phyloP scores from a whole-genome alignment of 2,329 filamentous ascomycete genomes.

The Ophiostoma australiae region DNA sequence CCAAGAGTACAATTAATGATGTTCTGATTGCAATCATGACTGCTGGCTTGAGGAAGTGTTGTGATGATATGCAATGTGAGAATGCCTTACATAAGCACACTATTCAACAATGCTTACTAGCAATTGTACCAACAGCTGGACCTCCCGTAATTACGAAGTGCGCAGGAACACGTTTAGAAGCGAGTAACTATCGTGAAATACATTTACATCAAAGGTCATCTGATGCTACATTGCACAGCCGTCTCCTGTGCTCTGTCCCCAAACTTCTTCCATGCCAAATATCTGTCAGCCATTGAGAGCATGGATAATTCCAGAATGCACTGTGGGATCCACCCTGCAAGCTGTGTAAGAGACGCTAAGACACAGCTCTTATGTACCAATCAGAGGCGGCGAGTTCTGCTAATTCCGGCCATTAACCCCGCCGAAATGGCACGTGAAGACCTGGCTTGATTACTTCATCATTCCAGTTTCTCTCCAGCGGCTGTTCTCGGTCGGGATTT shows the following conservation, averaged over 20 bases:
- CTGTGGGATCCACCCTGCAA: neutral
- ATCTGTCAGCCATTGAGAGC: constrained; percentile 4
- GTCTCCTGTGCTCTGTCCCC: neutral
- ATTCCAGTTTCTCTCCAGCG: neutral
- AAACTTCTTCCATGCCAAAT: neutral
- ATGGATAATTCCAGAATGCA: constrained; percentile 17
- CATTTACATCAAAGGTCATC: neutral
- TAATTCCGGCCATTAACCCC: constrained; percentile 20
- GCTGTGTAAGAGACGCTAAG: neutral
- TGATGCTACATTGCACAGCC: neutral
- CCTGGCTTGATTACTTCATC: neutral
- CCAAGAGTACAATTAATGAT: constrained; percentile 11
- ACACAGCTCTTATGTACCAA: neutral
- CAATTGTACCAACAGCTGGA: neutral
- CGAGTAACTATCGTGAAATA: neutral
- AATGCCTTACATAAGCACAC: neutral
- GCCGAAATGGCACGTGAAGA: constrained; percentile 19
- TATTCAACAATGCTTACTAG: neutral
- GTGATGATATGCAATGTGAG: neutral
- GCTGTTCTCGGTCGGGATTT: neutral
- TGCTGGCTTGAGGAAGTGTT: neutral
- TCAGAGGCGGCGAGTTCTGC: neutral
- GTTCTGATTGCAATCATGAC: neutral
- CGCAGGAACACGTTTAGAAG: neutral
- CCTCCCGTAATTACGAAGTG: neutral